Evolutionary conservation across 2,329 filamentous ascomycete genomes (phyloP), one percentile per base, ranked within the genome.

Genomic region (Fusarium sp.): DNA sequence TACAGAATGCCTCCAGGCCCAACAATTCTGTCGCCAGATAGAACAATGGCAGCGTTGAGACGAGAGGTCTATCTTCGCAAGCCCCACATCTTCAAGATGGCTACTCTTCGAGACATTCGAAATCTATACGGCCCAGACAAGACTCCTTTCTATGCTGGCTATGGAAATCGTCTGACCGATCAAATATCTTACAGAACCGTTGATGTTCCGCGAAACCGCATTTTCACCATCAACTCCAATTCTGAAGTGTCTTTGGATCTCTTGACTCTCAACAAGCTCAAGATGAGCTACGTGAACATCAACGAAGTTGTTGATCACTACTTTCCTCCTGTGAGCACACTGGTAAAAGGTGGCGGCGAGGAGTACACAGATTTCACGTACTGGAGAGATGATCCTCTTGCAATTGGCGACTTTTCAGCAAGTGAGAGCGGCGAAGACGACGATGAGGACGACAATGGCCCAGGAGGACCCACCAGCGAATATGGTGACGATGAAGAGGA

Each of bases 1-100:
- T 97, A 93, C 80, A 89, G 88, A 46, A 82, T 99, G 36, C 96
- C 96, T 1, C 91, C 91, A 69, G 96, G 96, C 0, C 96, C 96
- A 1, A 96, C 96, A 0, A 98, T 99, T 67, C 89, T 97, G 79
- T 97, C 92, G 34, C 96, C 96, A 0, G 96, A 99, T 78, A 87
- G 96, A 54, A 98, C 94, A 1, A 96, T 98, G 81, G 94, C 96
- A 9, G 96, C 96, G 1, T 80, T 99, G 28, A 87, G 96, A 57
- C 89, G 96, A 46, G 96, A 99, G 77, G 88, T 99, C 7, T 99
- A 99, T 76, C 85, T 99, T 24, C 89, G 96, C 52, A 98, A 99
- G 77, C 96, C 96, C 0, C 94, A 99, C 76, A 93, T 99, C 9
- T 99, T 99, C 87, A 99, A 99, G 80, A 99, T 99, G 96, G 94